Conservation (phyloP, 257 asterid species). For the Penstemon barbatus region DNA sequence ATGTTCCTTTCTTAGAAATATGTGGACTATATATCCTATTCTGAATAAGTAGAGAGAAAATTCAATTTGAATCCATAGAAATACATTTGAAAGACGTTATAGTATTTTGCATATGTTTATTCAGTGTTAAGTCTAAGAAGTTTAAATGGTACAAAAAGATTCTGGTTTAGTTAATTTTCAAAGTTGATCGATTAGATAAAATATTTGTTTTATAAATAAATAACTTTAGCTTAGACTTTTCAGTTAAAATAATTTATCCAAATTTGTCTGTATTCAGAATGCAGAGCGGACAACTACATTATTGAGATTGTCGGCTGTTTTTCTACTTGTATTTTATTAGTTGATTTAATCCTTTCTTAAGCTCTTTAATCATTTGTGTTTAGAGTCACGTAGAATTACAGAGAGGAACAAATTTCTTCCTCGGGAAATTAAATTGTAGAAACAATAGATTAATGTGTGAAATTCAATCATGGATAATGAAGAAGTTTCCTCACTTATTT, state of each 20-base stretch:
- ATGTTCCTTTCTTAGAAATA: too few species aligned
- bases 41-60: too few species aligned
- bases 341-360: conserved; percentile 21
- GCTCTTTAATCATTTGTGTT: conserved; percentile 33
- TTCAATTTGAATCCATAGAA: too few species aligned
- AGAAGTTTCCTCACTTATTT: conserved; percentile 30
- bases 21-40: too few species aligned
- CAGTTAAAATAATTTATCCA: conserved; percentile 36
- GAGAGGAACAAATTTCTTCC: conserved; percentile 25
- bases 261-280: conserved; percentile 38
- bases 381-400: conserved; percentile 25
- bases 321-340: conserved; percentile 23
- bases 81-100: not conserved
- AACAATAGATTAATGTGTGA: conserved; percentile 10
- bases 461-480: conserved; percentile 44
- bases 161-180: conserved; percentile 20
- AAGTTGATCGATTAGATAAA: too few species aligned
- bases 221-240: not conserved
- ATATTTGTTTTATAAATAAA: not conserved
- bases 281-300: conserved; percentile 44
- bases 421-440: conserved; percentile 37
- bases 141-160: conserved; percentile 30
- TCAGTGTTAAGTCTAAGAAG: not conserved
- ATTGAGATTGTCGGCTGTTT: conserved; percentile 56
- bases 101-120: conserved; percentile 1